Conservation (phyloP, 179 eudicot species). For the Spinacia oleracea region DNA sequence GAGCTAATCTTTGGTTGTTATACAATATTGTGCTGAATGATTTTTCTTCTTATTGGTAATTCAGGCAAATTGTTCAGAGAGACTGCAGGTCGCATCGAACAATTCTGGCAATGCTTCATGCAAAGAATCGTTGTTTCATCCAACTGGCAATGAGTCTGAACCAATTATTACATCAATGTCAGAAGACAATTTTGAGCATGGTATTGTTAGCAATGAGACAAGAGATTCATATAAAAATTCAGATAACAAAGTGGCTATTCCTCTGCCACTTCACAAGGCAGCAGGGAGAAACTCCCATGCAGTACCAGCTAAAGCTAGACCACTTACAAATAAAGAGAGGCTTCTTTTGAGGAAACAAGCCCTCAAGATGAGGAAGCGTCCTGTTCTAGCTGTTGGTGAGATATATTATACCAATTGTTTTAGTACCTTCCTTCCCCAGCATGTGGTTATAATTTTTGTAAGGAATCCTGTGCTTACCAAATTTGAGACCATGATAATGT, state of each 20-base stretch:
- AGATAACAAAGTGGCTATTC: slow-evolving; percentile 23
- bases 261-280: slow-evolving; percentile 23
- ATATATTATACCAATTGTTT: background rate
- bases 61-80: slow-evolving; percentile 32
- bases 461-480: background rate
- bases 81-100: slow-evolving; percentile 26
- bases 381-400: slow-evolving; percentile 89
- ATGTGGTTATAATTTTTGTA: background rate
- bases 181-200: slow-evolving; percentile 25
- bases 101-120: slow-evolving; percentile 24
- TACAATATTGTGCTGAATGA: slow-evolving; percentile 5
- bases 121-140: slow-evolving; percentile 24
- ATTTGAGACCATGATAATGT: background rate
- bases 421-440: background rate
- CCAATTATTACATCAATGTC: slow-evolving; percentile 17
- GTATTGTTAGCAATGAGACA: slow-evolving; percentile 11
- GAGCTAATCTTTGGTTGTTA: background rate
- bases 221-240: slow-evolving; percentile 19
- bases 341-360: slow-evolving; percentile 88
- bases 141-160: slow-evolving; percentile 28
- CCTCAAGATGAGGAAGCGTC: slow-evolving; percentile 66
- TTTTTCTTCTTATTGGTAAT: slow-evolving; percentile 4
- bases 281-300: slow-evolving; percentile 22
- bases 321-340: slow-evolving; percentile 88
- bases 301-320: slow-evolving; percentile 42